Evolutionary conservation across 495 filamentous ascomycete genomes (phyloP).

Genomic region (Tuber indicum): DNA sequence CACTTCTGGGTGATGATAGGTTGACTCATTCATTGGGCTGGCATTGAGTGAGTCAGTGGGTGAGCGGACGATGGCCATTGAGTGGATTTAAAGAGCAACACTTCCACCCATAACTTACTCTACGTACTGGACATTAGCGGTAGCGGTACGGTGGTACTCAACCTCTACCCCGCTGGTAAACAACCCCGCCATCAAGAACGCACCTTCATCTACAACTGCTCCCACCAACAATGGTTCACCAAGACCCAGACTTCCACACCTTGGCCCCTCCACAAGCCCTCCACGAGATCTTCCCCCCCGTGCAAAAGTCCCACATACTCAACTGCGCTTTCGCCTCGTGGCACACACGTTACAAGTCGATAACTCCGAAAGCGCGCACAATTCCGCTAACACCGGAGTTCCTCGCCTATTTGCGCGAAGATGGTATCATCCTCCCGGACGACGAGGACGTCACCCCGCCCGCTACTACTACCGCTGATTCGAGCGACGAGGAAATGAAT

Average conservation of each 20-base stretch:
- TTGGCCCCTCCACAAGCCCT: constrained; percentile 49
- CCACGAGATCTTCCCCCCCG: constrained; percentile 59
- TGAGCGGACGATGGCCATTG: too few relatives aligned
- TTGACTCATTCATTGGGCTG: background rate
- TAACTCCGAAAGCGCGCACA: constrained; percentile 75
- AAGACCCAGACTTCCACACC: constrained; percentile 11
- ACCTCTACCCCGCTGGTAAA: background rate
- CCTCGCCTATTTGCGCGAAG: constrained; percentile 78
- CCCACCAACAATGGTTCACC: constrained; percentile 11
- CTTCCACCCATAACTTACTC: background rate
- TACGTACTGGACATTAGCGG: too few relatives aligned
- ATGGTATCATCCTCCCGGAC: constrained; percentile 81
- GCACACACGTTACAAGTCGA: constrained; percentile 69
- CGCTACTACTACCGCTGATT: background rate
- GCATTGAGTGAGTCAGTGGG: background rate
- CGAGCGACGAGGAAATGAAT: constrained; percentile 37
- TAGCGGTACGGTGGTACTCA: background rate
- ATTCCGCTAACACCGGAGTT: constrained; percentile 71
- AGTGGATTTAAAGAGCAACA: background rate
- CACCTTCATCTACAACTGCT: background rate
- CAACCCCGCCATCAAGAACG: background rate
- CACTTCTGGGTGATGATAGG: background rate
- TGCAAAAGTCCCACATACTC: constrained; percentile 77
- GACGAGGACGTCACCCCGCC: constrained; percentile 45
- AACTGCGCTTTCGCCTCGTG: constrained; percentile 91